These are phyloP conservation scores for Hyparrhenia diplandra DNA, from an alignment of 176 grass and related monocot species.

Conservation along the genomic window DNA sequence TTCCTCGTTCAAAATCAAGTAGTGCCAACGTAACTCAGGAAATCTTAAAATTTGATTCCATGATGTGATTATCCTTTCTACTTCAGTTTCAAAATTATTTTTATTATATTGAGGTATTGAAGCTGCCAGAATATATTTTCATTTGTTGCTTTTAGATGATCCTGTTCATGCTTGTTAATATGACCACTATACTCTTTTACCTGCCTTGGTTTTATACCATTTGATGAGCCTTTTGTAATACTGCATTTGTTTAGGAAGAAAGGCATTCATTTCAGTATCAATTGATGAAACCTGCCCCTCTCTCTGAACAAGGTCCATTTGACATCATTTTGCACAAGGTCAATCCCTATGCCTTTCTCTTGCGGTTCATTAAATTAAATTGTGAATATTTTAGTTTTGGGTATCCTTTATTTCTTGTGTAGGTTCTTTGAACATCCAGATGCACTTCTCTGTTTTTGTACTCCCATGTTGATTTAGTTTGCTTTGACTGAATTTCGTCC, in stretches of 20 bases:
- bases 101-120: not conserved
- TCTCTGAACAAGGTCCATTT: conserved; percentile 84
- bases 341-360: not conserved
- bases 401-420: not conserved
- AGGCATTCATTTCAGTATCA: conserved; percentile 63
- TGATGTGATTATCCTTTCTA: not conserved
- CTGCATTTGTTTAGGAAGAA: conserved; percentile 68
- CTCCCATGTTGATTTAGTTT: conserved; percentile 13
- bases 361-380: not conserved
- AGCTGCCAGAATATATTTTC: not conserved
- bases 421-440: not conserved
- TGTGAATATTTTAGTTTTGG: not conserved
- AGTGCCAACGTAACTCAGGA: not conserved
- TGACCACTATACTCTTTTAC: not conserved
- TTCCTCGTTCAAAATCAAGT: not conserved
- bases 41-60: not conserved
- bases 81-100: not conserved
- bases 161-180: conserved; percentile 1
- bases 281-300: conserved; percentile 56
- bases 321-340: conserved; percentile 93
- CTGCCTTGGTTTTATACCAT: not conserved
- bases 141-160: conserved; percentile 5
- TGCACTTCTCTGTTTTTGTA: not conserved
- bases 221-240: not conserved
- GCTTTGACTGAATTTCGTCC: conserved; percentile 20